Evolutionary conservation across 78 protist genomes (phyloP).

Genomic region (Dictyostelium purpureum): DNA sequence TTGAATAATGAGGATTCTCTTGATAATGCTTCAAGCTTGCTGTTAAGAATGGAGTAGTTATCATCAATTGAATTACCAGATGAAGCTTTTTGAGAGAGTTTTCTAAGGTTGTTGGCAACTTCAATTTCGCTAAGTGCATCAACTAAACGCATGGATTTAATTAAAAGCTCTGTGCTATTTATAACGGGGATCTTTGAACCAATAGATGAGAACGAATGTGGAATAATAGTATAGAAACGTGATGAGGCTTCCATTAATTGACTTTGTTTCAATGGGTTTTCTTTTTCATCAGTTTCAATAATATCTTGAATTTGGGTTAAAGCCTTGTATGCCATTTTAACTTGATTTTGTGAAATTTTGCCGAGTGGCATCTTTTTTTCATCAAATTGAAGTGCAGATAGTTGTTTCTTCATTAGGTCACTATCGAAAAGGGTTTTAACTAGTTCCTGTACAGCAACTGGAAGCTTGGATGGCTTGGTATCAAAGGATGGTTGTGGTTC

Average conservation of each 20-base stretch:
- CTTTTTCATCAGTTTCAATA: not conserved
- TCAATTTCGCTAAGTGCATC: conserved; percentile 83
- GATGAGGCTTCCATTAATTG: conserved; percentile 29
- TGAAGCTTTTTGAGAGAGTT: not conserved
- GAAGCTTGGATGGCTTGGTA: not conserved
- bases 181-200: conserved; percentile 16
- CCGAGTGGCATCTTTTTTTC: conserved; percentile 89
- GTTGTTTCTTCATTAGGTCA: conserved; percentile 39
- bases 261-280: not conserved
- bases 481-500: no score
- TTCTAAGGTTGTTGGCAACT: conserved; percentile 75
- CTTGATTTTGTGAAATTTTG: conserved; percentile 80
- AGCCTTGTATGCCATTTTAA: conserved; percentile 62
- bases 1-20: not conserved
- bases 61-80: conserved; percentile 60
- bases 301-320: conserved; percentile 78
- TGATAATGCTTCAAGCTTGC: not conserved
- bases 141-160: conserved; percentile 69
- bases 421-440: conserved; percentile 67
- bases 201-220: conserved; percentile 53
- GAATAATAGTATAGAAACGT: conserved; percentile 63
- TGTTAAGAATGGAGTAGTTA: not conserved
- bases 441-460: conserved; percentile 5
- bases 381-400: conserved; percentile 59
- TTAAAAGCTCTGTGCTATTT: conserved; percentile 30